phyloP scores from a whole-genome alignment of 2,329 filamentous ascomycete species.

The Emergomyces orientalis region DNA sequence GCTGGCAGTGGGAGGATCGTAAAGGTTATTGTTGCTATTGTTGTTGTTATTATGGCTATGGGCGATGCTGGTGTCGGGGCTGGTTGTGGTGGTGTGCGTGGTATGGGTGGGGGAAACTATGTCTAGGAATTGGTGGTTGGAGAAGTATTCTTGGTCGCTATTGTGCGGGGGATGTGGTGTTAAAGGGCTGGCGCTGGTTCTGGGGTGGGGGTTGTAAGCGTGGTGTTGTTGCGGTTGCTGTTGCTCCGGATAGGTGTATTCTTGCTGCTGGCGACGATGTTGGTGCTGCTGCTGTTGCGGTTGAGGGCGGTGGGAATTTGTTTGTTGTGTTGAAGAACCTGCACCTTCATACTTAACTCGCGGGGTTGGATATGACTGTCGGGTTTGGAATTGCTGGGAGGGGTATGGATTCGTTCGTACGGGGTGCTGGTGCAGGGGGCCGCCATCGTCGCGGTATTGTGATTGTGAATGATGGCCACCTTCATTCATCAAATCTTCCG shows the following conservation, averaged over 20 bases:
- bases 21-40: neutral
- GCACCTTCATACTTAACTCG: neutral
- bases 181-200: conserved; percentile 11
- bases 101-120: conserved; percentile 31
- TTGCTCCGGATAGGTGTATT: neutral
- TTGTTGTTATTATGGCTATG: neutral
- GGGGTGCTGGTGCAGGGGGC: neutral
- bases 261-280: neutral
- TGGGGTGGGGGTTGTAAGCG: conserved; percentile 18
- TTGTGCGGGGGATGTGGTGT: neutral
- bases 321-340: neutral
- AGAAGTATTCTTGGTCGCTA: conserved; percentile 9
- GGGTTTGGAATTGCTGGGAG: neutral
- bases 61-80: neutral
- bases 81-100: neutral
- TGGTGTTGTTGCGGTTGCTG: conserved; percentile 4
- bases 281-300: neutral
- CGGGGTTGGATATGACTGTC: neutral
- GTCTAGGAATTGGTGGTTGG: conserved; percentile 48
- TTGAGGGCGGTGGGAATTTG: neutral
- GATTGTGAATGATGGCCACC: neutral
- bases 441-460: neutral
- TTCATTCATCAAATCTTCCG: neutral
- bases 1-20: neutral
- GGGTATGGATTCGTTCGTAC: neutral